Conservation (phyloP, 306 rosid species). For the Carpinus fangiana region DNA sequence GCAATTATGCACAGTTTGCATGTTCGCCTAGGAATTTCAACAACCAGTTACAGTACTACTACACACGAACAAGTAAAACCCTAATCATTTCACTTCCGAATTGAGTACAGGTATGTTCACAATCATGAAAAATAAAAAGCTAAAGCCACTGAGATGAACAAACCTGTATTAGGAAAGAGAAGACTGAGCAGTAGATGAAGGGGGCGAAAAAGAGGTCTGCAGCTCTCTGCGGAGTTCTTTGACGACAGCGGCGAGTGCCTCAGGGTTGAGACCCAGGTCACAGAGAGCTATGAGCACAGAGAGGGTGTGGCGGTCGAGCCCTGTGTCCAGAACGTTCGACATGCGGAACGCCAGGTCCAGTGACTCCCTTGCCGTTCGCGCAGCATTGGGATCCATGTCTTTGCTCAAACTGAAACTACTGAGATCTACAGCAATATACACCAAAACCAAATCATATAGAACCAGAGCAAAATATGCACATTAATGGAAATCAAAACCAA, state of each 20-base stretch:
- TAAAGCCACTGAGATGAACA: background rate
- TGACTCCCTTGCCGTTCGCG: conserved; percentile 67
- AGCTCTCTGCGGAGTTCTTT: conserved; percentile 55
- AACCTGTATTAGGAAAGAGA: background rate
- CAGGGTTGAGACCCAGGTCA: conserved; percentile 77
- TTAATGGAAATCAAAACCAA: no score
- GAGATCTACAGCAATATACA: no score
- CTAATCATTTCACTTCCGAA: background rate
- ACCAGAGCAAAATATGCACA: no score
- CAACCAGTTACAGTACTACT: background rate
- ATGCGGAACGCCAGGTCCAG: conserved; percentile 73
- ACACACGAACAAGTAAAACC: background rate
- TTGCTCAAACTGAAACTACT: no score
- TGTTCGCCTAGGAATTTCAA: background rate
- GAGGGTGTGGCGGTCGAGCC: conserved; percentile 76
- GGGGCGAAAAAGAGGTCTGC: conserved; percentile 16
- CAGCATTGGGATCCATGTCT: conserved; percentile 63
- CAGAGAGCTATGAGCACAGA: conserved; percentile 80
- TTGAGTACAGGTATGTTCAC: background rate
- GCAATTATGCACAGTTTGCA: background rate
- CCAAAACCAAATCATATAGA: no score
- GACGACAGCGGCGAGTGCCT: conserved; percentile 73
- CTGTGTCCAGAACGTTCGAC: conserved; percentile 62
- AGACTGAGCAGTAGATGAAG: conserved; percentile 9
- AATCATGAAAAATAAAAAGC: background rate